Conservation (phyloP, 1,139 yeast species). For the Protomyces macrosporus region DNA sequence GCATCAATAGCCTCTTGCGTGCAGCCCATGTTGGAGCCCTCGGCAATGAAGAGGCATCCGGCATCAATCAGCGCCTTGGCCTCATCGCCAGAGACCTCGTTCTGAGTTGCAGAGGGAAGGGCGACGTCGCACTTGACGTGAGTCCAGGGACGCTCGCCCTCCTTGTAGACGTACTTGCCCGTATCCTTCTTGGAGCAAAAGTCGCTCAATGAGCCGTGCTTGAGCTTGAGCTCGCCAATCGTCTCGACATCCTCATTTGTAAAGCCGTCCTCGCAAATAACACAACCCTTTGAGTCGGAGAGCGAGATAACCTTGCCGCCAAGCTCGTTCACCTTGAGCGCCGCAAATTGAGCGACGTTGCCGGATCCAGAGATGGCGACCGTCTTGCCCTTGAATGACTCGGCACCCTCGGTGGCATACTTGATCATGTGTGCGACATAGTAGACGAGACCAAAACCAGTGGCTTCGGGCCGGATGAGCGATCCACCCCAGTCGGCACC, state of each 20-base stretch:
- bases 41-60: constrained; percentile 91
- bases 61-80: constrained; percentile 89
- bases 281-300: constrained; percentile 90
- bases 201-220: constrained; percentile 68
- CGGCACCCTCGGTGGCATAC: constrained; percentile 82
- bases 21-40: constrained; percentile 99
- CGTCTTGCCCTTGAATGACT: constrained; percentile 82
- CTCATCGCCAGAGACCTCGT: constrained; percentile 94
- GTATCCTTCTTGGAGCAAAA: constrained; percentile 43
- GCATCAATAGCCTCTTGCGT: constrained; percentile 94
- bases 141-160: constrained; percentile 95
- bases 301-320: constrained; percentile 93
- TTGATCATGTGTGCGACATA: constrained; percentile 97
- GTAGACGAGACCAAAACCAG: constrained; percentile 96
- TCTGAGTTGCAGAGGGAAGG: constrained; percentile 96
- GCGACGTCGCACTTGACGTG: constrained; percentile 90
- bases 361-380: constrained; percentile 98
- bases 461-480: constrained; percentile 97
- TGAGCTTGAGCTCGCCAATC: constrained; percentile 75
- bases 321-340: constrained; percentile 90
- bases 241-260: constrained; percentile 71
- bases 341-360: constrained; percentile 98
- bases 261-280: constrained; percentile 64
- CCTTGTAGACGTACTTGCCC: constrained; percentile 58
- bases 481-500: constrained; percentile 99